Percentiles rank a stretch among this genome's conserved stretches.
Evolutionary conservation across 371 early-diverging fungal genomes (phyloP).

Genomic region (Mortierella sp.): DNA sequence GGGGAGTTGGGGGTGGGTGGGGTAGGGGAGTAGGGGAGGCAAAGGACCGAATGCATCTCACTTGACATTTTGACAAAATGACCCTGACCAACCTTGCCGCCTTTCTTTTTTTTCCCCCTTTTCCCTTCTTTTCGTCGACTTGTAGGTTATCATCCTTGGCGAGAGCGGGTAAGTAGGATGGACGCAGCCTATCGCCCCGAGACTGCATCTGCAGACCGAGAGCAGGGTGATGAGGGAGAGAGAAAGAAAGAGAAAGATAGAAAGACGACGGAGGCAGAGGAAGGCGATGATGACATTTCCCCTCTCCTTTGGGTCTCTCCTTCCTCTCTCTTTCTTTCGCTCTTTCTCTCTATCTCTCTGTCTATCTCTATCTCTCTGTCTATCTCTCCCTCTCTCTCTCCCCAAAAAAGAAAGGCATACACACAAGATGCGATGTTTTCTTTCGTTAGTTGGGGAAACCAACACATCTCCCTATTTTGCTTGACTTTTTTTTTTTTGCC

Average conservation of each 20-base stretch:
- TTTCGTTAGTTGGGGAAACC: no score
- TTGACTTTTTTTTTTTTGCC: slow-evolving; percentile 1
- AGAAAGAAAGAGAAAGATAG: background rate
- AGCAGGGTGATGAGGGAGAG: background rate
- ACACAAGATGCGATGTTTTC: no score
- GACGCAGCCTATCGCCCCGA: background rate
- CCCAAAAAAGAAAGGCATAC: no score
- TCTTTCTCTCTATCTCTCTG: background rate
- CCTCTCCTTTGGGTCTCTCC: background rate
- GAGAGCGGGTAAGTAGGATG: slow-evolving; percentile 78
- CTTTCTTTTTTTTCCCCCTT: background rate
- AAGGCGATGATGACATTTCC: slow-evolving; percentile 3
- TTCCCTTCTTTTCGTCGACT: background rate
- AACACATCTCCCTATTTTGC: background rate
- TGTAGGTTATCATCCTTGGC: slow-evolving; percentile 85
- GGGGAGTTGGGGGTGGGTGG: no score
- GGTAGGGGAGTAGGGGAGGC: no score
- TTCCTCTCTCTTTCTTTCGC: background rate
- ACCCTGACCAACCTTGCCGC: slow-evolving; percentile 1
- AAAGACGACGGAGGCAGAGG: background rate
- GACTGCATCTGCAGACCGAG: no score
- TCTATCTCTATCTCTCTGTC: no score
- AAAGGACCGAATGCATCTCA: background rate
- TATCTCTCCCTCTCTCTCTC: no score
- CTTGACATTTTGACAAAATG: background rate